Base-by-base conservation (phyloP, 129 eudicot genomes). In the Lonicera japonica region DNA sequence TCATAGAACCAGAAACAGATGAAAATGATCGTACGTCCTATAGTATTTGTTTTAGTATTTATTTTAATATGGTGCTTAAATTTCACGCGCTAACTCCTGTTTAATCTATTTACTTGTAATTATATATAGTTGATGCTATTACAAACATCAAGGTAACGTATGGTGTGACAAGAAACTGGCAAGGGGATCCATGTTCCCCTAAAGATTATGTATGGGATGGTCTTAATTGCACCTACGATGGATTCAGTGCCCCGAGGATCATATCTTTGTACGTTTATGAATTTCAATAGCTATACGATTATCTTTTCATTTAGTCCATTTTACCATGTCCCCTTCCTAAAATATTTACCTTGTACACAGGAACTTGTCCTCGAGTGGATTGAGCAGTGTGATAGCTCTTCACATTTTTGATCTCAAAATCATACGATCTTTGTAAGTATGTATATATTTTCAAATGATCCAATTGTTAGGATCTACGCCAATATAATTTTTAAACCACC, bases 141-240 rank as follows among this genome's bases (percentile, higher is more conserved):
- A 40, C 40, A 62, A 73, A 46, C 39, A 71, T 73, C 46, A 77
- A 73, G 67, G 67, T 79, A 13, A 54, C 8, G 3, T 76, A 83
- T 46, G 61, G 9, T 3, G 10, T 75, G 61, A 63, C 45, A 56
- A 73, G 17, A 47, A 66, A 73, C 67, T 83, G 90, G 86, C 79
- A 84, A 73, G 83, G 83, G 23, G 90, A 80, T 68, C 81, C 90
- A 5, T 84, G 86, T 68, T 58, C 48, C 12, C 83, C 90, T 12
- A 58, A 65, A 23, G 71, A 60, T 19, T 73, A 58, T 64, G 57
- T 23, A 43, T 84, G 90, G 83, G 77, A 70, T 34, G 83, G 86
- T 51, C 2, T 84, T 3, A 13, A 41, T 16, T 84, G 90, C 66
- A 76, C 47, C 60, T 61, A 55, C 38, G 46, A 67, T 54, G 60